Conservation (phyloP, 352 stramenopile genomes). For the Phytopythium delawarense region DNA sequence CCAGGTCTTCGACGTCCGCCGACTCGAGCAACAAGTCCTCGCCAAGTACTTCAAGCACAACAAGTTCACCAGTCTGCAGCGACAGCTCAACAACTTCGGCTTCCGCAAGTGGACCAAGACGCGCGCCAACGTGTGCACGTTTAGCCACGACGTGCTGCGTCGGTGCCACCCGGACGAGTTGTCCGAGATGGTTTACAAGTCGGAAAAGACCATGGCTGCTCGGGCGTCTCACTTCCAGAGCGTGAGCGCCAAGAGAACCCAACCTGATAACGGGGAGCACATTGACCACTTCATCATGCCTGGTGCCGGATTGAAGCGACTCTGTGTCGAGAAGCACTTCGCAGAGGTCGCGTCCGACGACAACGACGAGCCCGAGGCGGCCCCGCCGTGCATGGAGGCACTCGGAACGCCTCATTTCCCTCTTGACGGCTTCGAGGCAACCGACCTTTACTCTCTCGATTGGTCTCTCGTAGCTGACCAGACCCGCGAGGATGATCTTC, state of each 20-base stretch:
- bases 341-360: neutral
- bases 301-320: neutral
- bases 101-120: constrained; percentile 85
- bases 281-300: no score
- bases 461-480: constrained; percentile 22
- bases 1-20: constrained; percentile 51
- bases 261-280: neutral
- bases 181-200: constrained; percentile 10
- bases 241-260: neutral
- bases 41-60: constrained; percentile 91
- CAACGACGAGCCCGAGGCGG: neutral
- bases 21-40: constrained; percentile 83
- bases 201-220: constrained; percentile 17
- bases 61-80: constrained; percentile 89
- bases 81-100: constrained; percentile 91
- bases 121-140: constrained; percentile 55
- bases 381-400: neutral
- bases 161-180: constrained; percentile 31
- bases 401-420: neutral
- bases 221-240: neutral
- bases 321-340: neutral
- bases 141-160: constrained; percentile 61
- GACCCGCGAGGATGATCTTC: constrained; percentile 22
- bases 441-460: constrained; percentile 18
- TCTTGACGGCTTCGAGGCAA: constrained; percentile 13